A percentile compares a stretch with the other conserved stretches of the same genome.
phyloP scores from a whole-genome alignment of 2,329 filamentous ascomycete species.

The Knufia petricola region DNA sequence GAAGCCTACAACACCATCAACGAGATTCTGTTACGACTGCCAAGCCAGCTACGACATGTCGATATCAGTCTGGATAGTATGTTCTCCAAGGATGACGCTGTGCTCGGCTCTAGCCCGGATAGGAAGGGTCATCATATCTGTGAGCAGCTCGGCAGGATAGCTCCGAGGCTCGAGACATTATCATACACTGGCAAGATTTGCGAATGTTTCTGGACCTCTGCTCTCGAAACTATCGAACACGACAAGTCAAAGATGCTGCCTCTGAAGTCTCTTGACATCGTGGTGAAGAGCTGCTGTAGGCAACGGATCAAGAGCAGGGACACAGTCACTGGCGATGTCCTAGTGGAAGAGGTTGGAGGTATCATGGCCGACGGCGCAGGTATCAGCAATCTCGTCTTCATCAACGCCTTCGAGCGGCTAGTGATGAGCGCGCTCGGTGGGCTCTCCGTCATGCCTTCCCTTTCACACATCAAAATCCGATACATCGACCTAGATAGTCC shows the following conservation, averaged over 20 bases:
- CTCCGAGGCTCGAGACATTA: constrained; percentile 56
- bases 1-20: constrained; percentile 65
- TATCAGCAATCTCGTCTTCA: constrained; percentile 63
- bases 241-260: constrained; percentile 28
- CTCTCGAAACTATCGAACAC: constrained; percentile 43
- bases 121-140: constrained; percentile 49
- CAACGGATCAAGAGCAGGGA: constrained; percentile 22
- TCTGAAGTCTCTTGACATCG: constrained; percentile 59
- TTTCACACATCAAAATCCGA: constrained; percentile 59
- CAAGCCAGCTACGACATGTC: constrained; percentile 50
- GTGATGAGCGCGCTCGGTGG: constrained; percentile 55
- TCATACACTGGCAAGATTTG: constrained; percentile 65
- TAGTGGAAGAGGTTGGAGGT: constrained; percentile 18
- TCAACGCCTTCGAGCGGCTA: constrained; percentile 59
- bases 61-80: constrained; percentile 63
- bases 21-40: constrained; percentile 50
- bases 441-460: constrained; percentile 45
- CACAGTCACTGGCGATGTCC: constrained; percentile 17
- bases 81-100: constrained; percentile 50
- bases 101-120: constrained; percentile 29
- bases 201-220: constrained; percentile 55
- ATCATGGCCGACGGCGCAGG: constrained; percentile 56
- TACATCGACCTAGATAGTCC: constrained; percentile 68
- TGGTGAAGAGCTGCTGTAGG: constrained; percentile 66
- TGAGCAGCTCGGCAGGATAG: constrained; percentile 49